Evolutionary conservation across 2,329 filamentous ascomycete species (phyloP).

Genomic region (Aspergillus brasiliensis): DNA sequence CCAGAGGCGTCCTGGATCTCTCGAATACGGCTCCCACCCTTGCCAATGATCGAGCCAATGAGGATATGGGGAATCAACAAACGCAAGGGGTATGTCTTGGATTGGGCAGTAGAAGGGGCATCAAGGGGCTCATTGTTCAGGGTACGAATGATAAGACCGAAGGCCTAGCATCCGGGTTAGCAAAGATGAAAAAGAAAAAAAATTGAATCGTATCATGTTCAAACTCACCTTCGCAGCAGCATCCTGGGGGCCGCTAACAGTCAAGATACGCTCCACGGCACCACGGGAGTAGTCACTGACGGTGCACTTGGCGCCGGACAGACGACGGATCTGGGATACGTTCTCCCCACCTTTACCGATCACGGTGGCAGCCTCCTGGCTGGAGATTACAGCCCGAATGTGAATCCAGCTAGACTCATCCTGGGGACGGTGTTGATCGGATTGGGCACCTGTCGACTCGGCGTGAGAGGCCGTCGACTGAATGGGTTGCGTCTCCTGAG

Average conservation of each 20-base stretch:
- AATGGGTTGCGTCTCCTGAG: conserved; percentile 59
- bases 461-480: conserved; percentile 59
- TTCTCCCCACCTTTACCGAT: conserved; percentile 99
- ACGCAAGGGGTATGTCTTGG: conserved; percentile 95
- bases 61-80: conserved; percentile 95
- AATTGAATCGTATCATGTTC: neutral
- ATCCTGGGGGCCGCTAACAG: conserved; percentile 94
- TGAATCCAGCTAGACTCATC: conserved; percentile 98
- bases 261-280: conserved; percentile 95
- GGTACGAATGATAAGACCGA: conserved; percentile 96
- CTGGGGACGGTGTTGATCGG: conserved; percentile 57
- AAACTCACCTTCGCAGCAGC: conserved; percentile 85
- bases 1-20: conserved; percentile 98
- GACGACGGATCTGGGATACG: conserved; percentile 90
- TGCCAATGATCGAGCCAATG: conserved; percentile 98
- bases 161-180: conserved; percentile 63
- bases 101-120: conserved; percentile 84
- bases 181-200: neutral
- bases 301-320: conserved; percentile 97
- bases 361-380: conserved; percentile 93
- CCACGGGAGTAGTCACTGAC: conserved; percentile 98
- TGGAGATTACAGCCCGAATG: conserved; percentile 94
- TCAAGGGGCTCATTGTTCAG: conserved; percentile 95
- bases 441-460: conserved; percentile 50
- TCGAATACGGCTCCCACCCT: conserved; percentile 91